Percentiles rank a stretch among this genome's conserved stretches.
These are phyloP conservation scores for Penicillium soppii DNA, from an alignment of 495 filamentous ascomycete species.

Conservation along the genomic window DNA sequence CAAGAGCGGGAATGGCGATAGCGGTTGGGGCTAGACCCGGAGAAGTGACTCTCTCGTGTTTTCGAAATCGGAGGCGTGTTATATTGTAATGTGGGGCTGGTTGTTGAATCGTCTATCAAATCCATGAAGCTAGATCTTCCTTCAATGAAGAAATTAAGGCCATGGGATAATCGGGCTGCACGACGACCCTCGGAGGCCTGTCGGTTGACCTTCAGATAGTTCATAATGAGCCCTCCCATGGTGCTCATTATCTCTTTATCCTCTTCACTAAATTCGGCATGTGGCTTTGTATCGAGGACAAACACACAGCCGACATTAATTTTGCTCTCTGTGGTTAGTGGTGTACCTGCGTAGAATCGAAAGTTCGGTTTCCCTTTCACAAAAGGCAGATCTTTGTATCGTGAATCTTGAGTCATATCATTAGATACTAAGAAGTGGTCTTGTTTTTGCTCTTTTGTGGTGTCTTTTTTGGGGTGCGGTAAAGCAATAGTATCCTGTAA, in stretches of 20 bases:
- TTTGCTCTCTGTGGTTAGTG: slow-evolving; percentile 61
- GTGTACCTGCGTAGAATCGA: slow-evolving; percentile 49
- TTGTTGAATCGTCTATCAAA: slow-evolving; percentile 1
- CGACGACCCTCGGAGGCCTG: slow-evolving; percentile 57
- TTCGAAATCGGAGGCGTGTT: background rate
- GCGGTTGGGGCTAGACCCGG: background rate
- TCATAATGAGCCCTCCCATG: slow-evolving; percentile 58
- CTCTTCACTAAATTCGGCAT: slow-evolving; percentile 23
- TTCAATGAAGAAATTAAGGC: slow-evolving; percentile 64
- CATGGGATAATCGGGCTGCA: slow-evolving; percentile 55
- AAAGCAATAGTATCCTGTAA: slow-evolving; percentile 31
- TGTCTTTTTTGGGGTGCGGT: slow-evolving; percentile 35
- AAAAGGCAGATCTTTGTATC: slow-evolving; percentile 40
- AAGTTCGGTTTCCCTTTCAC: slow-evolving; percentile 41
- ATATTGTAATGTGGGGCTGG: background rate
- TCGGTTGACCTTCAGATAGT: slow-evolving; percentile 58
- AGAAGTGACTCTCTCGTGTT: slow-evolving; percentile 14
- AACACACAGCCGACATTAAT: slow-evolving; percentile 71
- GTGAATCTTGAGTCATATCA: slow-evolving; percentile 40
- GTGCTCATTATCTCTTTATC: slow-evolving; percentile 39
- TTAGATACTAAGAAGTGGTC: slow-evolving; percentile 38
- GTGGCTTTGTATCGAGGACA: slow-evolving; percentile 54
- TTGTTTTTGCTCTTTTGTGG: slow-evolving; percentile 16
- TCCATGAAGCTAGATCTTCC: slow-evolving; percentile 35
- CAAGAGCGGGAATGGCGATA: slow-evolving; percentile 24